Percentiles rank a stretch among this genome's conserved stretches.
phyloP scores from a whole-genome alignment of 164 flowering plant species.

The Platanus orientalis region DNA sequence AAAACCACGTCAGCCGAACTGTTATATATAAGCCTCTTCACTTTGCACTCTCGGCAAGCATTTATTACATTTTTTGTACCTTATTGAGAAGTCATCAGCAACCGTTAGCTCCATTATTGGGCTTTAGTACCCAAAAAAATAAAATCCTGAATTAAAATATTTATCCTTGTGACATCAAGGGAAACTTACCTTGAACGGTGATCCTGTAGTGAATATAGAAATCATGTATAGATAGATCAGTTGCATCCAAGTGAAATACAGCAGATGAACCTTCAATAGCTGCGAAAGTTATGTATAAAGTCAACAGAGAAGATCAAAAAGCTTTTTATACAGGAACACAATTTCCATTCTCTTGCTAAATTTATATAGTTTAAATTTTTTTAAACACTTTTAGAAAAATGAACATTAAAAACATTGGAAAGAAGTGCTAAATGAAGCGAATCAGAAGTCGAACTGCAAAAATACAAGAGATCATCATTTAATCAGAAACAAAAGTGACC shows the following conservation, averaged over 20 bases:
- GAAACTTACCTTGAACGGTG: constrained; percentile 71
- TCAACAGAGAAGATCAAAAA: background rate
- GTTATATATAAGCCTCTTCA: constrained; percentile 70
- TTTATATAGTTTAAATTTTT: too few species aligned
- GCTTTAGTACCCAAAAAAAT: background rate
- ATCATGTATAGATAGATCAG: constrained; percentile 28
- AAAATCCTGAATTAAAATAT: background rate
- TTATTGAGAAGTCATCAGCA: constrained; percentile 16
- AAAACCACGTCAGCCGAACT: constrained; percentile 81
- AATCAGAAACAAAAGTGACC: too few species aligned
- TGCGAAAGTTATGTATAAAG: constrained; percentile 28
- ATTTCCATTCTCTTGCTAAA: too few species aligned
- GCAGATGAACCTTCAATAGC: constrained; percentile 66
- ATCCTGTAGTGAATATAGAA: constrained; percentile 43
- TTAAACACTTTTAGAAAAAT: too few species aligned
- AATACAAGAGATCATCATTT: too few species aligned
- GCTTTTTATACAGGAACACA: background rate
- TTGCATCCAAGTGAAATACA: constrained; percentile 54
- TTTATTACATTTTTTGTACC: constrained; percentile 83
- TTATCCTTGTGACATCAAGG: background rate
- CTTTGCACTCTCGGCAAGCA: constrained; percentile 76
- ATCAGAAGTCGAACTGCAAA: too few species aligned
- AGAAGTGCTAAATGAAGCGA: too few species aligned
- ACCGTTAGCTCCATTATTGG: background rate
- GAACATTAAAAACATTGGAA: too few species aligned